These are phyloP conservation scores for Tricholoma sp. DNA, from an alignment of 768 basidiomycete genomes.

Conservation along the genomic window DNA sequence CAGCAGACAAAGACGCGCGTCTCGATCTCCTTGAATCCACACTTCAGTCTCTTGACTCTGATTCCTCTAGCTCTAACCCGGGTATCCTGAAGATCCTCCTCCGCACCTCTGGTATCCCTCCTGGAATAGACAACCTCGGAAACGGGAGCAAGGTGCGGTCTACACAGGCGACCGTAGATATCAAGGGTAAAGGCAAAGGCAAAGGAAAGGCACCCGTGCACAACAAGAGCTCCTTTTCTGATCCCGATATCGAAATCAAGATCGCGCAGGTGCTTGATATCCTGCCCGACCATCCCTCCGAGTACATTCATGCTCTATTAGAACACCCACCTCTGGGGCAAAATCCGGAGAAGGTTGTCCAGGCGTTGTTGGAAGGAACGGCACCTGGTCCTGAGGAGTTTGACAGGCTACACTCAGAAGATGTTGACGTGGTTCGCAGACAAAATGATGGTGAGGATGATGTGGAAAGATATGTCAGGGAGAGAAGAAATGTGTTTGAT, in stretches of 20 bases:
- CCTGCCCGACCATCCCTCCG: slow-evolving; percentile 53
- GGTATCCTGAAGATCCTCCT: slow-evolving; percentile 62
- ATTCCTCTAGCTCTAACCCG: slow-evolving; percentile 29
- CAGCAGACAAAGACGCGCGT: slow-evolving; percentile 51
- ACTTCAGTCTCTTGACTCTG: slow-evolving; percentile 35
- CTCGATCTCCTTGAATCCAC: slow-evolving; percentile 52
- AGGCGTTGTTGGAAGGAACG: slow-evolving; percentile 71
- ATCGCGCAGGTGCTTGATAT: slow-evolving; percentile 73
- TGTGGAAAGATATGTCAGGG: slow-evolving; percentile 22
- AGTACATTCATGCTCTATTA: slow-evolving; percentile 59
- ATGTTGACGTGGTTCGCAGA: neutral
- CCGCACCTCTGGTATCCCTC: slow-evolving; percentile 50
- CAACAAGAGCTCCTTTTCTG: slow-evolving; percentile 14
- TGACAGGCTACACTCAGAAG: neutral
- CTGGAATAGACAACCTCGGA: slow-evolving; percentile 33
- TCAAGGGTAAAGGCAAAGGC: slow-evolving; percentile 19
- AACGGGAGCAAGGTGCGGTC: slow-evolving; percentile 15
- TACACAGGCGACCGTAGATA: neutral
- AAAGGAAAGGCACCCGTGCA: slow-evolving; percentile 33
- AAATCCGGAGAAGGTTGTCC: slow-evolving; percentile 58
- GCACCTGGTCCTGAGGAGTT: slow-evolving; percentile 39
- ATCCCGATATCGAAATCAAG: slow-evolving; percentile 49
- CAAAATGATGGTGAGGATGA: slow-evolving; percentile 7
- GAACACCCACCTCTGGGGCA: slow-evolving; percentile 43
- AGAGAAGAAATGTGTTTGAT: slow-evolving; percentile 74